These are phyloP conservation scores for Lactifluus rugatus DNA, from an alignment of 768 basidiomycete species.

Conservation along the genomic window DNA sequence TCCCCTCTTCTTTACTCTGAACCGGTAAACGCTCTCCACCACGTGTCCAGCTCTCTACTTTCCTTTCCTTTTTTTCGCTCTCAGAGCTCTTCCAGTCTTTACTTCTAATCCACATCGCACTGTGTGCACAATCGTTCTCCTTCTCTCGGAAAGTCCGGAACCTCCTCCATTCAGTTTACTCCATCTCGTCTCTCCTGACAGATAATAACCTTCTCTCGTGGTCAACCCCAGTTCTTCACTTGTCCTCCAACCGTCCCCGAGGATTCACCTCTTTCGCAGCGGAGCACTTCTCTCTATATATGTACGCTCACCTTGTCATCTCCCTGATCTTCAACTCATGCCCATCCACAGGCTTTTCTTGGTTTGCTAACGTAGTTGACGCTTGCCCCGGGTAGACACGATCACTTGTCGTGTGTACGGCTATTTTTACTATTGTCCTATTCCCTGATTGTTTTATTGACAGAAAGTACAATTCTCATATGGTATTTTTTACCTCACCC, in stretches of 20 bases:
- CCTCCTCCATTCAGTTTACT: neutral
- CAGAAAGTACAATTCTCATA: conserved; percentile 3
- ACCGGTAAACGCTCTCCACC: neutral
- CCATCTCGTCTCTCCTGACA: neutral
- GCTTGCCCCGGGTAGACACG: conserved; percentile 9
- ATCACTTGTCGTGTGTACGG: neutral
- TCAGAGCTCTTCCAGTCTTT: conserved; percentile 7
- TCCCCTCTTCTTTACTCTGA: neutral
- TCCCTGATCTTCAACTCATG: neutral
- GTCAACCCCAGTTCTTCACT: neutral
- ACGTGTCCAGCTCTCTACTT: conserved; percentile 6
- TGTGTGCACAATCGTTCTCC: conserved; percentile 3
- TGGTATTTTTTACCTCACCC: conserved; percentile 18
- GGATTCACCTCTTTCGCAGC: too few relatives aligned
- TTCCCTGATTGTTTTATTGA: neutral
- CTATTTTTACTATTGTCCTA: neutral
- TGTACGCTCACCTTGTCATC: neutral
- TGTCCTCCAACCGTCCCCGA: too few relatives aligned
- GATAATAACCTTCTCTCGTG: neutral
- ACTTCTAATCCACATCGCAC: conserved; percentile 3
- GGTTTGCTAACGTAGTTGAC: conserved; percentile 12
- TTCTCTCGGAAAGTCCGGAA: neutral
- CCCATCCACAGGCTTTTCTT: conserved; percentile 5
- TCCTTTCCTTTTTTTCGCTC: neutral
- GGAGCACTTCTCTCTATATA: neutral